Evolutionary conservation across 495 filamentous ascomycete genomes (phyloP).

Genomic region (Lophiotrema nucula): DNA sequence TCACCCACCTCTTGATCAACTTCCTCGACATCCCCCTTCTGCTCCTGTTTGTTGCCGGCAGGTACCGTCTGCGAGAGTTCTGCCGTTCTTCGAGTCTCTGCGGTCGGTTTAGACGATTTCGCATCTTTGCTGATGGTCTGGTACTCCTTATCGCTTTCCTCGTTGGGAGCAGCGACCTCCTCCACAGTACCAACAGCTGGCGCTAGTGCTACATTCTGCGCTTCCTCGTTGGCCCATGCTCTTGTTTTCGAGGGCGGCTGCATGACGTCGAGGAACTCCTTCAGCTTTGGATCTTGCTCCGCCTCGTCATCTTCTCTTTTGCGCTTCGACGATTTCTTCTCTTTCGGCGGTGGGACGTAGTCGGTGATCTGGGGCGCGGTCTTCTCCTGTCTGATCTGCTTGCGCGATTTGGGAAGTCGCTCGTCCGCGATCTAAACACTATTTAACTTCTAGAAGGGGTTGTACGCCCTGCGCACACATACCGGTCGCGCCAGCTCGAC

Average conservation of each 20-base stretch:
- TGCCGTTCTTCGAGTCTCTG: not conserved
- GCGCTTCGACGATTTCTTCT: slow-evolving; percentile 50
- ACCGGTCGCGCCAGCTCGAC: slow-evolving; percentile 91
- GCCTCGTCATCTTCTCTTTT: slow-evolving; percentile 49
- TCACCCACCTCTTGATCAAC: not conserved
- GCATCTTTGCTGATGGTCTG: slow-evolving; percentile 53
- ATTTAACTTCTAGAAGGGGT: not conserved
- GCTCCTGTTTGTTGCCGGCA: not conserved
- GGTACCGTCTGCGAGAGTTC: not conserved
- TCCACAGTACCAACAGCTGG: slow-evolving; percentile 16
- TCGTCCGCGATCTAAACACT: slow-evolving; percentile 20
- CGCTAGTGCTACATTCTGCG: slow-evolving; percentile 5
- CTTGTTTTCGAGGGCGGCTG: slow-evolving; percentile 64
- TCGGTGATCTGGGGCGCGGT: slow-evolving; percentile 2
- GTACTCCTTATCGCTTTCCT: slow-evolving; percentile 66
- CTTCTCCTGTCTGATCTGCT: slow-evolving; percentile 49
- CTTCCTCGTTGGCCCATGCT: slow-evolving; percentile 62
- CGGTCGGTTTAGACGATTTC: slow-evolving; percentile 27
- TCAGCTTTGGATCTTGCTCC: slow-evolving; percentile 69
- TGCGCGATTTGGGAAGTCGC: slow-evolving; percentile 26
- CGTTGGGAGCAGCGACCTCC: slow-evolving; percentile 37
- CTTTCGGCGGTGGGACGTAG: slow-evolving; percentile 22
- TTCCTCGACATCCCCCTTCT: not conserved
- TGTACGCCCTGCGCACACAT: slow-evolving; percentile 19
- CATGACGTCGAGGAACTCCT: slow-evolving; percentile 87